Evolutionary conservation across 768 basidiomycete genomes (phyloP), one percentile per base, ranked within the genome.

Genomic region (Agaricus subrufescens): DNA sequence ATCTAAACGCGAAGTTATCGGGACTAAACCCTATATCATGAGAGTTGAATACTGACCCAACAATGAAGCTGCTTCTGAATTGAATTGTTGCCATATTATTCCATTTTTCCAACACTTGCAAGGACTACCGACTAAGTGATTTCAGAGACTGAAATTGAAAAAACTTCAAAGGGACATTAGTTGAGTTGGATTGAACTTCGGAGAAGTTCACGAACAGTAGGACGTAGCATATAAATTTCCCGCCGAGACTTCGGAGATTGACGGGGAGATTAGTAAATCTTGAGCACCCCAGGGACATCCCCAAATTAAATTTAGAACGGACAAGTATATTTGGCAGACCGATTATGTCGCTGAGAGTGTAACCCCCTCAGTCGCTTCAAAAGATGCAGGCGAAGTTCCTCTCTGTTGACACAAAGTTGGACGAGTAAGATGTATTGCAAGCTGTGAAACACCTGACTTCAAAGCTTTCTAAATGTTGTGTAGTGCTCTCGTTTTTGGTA

Each of bases 171-270:
- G 19, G 19, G 19, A 19, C 19, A 19, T 19, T 19, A 19, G 19
- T 19, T 19, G 19, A 19, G 19, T 19, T 19, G 19, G 19, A 19
- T 19, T 19, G 19, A 19, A 19, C 62, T 19, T 60, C 61, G 14
- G 26, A 46, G 56, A 58, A 65, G 1, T 52, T 27, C 14, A 57
- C 40, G 6, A 34, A 14, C 14, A 62, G 53, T 12, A 61, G 42
- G 1, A 62, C 51, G 27, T 70, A 69, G 57, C 69, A 69, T 19
- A 60, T 57, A 44, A 73, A 46, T 45, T 69, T 64, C 49, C 62
- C 58, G 4, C 71, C 70, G 23, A 73, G 67, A 42, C 62, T 59
- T 15, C 69, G 65, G 15, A 65, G 50, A 45, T 70, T 47, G 31
- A 69, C 61, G 19, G 68, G 38, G 4, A 66, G 43, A n/a, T 60